Conservation (phyloP, 371 early-diverging fungal genomes). For the Apophysomyces ossiformis region DNA sequence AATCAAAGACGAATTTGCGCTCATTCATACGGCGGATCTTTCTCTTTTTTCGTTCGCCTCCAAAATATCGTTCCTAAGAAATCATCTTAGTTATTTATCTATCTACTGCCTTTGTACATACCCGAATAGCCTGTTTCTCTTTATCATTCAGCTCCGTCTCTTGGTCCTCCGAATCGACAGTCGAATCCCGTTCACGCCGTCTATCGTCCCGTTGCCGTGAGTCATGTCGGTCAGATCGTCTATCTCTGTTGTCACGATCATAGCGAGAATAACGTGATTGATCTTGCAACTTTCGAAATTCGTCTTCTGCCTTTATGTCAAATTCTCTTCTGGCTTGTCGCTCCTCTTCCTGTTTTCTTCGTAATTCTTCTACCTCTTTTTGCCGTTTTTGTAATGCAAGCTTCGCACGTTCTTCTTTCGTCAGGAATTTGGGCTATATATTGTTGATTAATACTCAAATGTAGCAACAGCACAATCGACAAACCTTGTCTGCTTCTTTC, state of each 20-base stretch:
- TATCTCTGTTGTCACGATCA: constrained; percentile 17
- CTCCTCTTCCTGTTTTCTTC: constrained; percentile 66
- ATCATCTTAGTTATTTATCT: neutral
- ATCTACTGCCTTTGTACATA: constrained; percentile 16
- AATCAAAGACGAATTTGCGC: constrained; percentile 96
- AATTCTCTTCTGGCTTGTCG: constrained; percentile 62
- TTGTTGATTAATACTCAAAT: neutral
- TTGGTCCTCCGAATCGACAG: constrained; percentile 20
- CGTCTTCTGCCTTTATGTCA: constrained; percentile 59
- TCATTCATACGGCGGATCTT: constrained; percentile 86
- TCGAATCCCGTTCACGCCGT: constrained; percentile 20
- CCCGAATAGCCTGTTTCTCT: constrained; percentile 55
- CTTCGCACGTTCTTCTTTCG: constrained; percentile 90
- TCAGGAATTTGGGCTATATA: constrained; percentile 81
- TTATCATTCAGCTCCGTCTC: constrained; percentile 41
- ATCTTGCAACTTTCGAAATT: constrained; percentile 35
- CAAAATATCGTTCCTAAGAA: constrained; percentile 85
- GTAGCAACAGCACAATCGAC: neutral
- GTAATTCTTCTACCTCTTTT: constrained; percentile 79
- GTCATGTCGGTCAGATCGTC: constrained; percentile 20
- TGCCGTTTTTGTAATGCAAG: constrained; percentile 84
- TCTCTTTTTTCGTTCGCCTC: constrained; percentile 76
- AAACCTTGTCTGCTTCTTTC: constrained; percentile 53
- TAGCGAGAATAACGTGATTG: constrained; percentile 22
- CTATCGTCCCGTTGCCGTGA: constrained; percentile 22